Evolutionary conservation across 2,329 filamentous ascomycete genomes (phyloP).

Genomic region (Laburnicola sp.): DNA sequence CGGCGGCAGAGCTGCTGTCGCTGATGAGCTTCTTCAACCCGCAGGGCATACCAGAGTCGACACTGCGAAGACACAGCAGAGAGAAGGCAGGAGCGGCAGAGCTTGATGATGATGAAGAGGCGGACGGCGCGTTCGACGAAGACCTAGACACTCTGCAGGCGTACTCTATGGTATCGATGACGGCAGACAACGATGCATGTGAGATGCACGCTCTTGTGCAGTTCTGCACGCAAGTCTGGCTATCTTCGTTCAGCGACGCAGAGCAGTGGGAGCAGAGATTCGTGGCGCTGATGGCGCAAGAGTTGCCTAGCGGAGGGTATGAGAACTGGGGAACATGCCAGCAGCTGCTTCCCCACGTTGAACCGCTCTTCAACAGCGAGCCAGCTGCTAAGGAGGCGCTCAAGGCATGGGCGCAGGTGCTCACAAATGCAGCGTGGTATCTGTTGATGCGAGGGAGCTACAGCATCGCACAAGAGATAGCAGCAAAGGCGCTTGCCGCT

Average conservation of each 20-base stretch:
- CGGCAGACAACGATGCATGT: slow-evolving; percentile 1
- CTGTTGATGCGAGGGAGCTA: slow-evolving; percentile 13
- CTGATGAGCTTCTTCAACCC: slow-evolving; percentile 55
- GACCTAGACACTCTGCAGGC: slow-evolving; percentile 19
- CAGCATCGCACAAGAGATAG: slow-evolving; percentile 14
- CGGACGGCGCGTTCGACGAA: slow-evolving; percentile 13
- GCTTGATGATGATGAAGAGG: slow-evolving; percentile 1
- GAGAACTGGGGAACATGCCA: slow-evolving; percentile 20
- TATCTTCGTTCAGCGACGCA: slow-evolving; percentile 8
- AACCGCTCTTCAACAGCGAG: slow-evolving; percentile 11
- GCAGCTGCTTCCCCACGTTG: slow-evolving; percentile 19
- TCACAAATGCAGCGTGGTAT: slow-evolving; percentile 16
- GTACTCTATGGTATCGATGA: slow-evolving; percentile 19
- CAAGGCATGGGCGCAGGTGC: slow-evolving; percentile 15
- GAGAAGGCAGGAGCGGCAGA: slow-evolving; percentile 3
- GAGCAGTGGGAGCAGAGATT: slow-evolving; percentile 17
- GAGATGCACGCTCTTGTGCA: slow-evolving; percentile 25
- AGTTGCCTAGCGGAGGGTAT: slow-evolving; percentile 14
- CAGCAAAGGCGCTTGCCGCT: slow-evolving; percentile 6
- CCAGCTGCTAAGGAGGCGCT: slow-evolving; percentile 6
- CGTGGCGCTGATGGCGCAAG: slow-evolving; percentile 14
- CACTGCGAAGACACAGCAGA: slow-evolving; percentile 26
- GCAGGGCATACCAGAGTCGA: slow-evolving; percentile 46
- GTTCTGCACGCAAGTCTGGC: slow-evolving; percentile 20
- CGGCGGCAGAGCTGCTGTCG: slow-evolving; percentile 51